phyloP scores from a whole-genome alignment of 1,284 basidiomycete species.

The Sutorius eximius region DNA sequence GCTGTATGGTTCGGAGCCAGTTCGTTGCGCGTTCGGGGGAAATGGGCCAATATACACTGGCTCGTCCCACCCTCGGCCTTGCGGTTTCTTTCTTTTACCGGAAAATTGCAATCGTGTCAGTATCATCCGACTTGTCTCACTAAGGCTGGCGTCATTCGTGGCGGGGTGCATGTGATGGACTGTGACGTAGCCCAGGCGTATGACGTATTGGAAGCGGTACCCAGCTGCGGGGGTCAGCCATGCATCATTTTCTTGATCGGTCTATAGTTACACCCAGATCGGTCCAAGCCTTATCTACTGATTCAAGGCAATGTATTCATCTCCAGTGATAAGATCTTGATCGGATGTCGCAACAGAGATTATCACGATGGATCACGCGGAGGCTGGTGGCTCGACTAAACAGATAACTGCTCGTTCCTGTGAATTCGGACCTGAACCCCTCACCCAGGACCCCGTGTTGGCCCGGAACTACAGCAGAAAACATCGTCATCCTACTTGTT shows the following conservation, averaged over 20 bases:
- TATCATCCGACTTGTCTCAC: not conserved
- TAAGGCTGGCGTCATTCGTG: not conserved
- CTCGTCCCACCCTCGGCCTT: not conserved
- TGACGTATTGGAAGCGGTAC: not conserved
- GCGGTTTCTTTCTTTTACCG: no score
- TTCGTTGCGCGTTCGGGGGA: not conserved
- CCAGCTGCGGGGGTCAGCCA: no score
- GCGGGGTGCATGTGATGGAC: not conserved
- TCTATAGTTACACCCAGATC: not conserved
- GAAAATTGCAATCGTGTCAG: not conserved
- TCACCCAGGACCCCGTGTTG: not conserved
- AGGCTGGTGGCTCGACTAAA: not conserved
- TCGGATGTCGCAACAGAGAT: not conserved
- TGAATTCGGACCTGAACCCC: not conserved
- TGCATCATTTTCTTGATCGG: not conserved
- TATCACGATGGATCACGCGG: not conserved
- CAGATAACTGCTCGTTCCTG: not conserved
- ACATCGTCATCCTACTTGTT: not conserved
- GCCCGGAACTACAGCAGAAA: not conserved
- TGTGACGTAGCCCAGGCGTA: not conserved
- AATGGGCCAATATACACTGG: not conserved
- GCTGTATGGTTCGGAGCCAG: not conserved
- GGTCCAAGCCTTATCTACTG: not conserved
- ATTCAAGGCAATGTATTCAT: not conserved
- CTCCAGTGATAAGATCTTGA: not conserved